Evolutionary conservation across 805 yeast genomes (phyloP).

Genomic region (Myxozyma mucilagina): DNA sequence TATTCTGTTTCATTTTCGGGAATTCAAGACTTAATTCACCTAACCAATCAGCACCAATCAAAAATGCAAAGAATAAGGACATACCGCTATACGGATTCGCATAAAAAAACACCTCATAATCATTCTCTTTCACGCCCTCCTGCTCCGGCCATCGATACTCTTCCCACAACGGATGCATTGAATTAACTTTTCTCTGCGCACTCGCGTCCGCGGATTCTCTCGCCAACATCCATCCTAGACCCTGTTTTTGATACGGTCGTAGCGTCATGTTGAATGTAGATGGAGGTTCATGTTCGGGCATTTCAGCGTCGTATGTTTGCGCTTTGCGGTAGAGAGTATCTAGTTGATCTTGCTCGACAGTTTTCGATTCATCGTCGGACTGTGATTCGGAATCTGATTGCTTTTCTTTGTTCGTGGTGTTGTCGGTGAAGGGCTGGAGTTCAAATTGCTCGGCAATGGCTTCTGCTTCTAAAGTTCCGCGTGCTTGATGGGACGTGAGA

Average conservation of each 20-base stretch:
- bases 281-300: constrained; percentile 62
- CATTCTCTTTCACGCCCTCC: constrained; percentile 36
- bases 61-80: neutral
- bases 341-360: constrained; percentile 69
- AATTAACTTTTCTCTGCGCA: constrained; percentile 47
- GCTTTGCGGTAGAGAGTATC: constrained; percentile 73
- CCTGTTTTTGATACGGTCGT: constrained; percentile 78
- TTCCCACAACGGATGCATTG: constrained; percentile 85
- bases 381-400: constrained; percentile 31
- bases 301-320: constrained; percentile 59
- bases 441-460: constrained; percentile 31
- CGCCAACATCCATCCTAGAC: constrained; percentile 43
- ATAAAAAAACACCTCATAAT: constrained; percentile 29
- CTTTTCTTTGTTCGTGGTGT: constrained; percentile 13
- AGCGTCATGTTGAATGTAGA: constrained; percentile 58
- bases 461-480: constrained; percentile 22
- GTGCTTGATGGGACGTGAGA: constrained; percentile 5
- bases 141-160: constrained; percentile 69
- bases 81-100: constrained; percentile 34
- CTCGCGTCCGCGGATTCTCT: constrained; percentile 36
- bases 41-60: constrained; percentile 46
- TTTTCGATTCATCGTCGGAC: constrained; percentile 37
- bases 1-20: constrained; percentile 59
- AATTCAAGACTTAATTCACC: constrained; percentile 72
- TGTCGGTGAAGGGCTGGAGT: constrained; percentile 6